Base-by-base conservation (phyloP, 768 basidiomycete species). In the Tulasnella sp. region DNA sequence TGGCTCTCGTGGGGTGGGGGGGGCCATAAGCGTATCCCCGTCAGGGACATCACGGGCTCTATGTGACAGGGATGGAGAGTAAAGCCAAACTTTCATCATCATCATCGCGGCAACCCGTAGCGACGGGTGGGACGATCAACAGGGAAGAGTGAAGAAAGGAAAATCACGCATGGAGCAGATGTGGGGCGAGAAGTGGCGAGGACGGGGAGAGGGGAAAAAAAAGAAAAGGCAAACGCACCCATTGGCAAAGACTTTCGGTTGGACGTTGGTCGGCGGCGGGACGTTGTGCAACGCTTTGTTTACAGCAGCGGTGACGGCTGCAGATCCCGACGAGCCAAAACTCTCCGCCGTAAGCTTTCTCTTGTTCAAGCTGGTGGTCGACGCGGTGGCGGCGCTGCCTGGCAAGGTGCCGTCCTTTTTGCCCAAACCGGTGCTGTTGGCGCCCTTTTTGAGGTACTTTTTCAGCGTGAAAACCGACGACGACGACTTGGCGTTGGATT, bases 211-310 rank as follows among this genome's bases (percentile, higher is more conserved):
- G 13, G 32, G 35, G 35, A 67, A 67, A 67, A 67, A 29, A 26
- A 23, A 74, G 51, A 74, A 5, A n/a, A 37, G 11, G 6, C 32
- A 11, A 23, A 46, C 77, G 73, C 69, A 77, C 77, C 77, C 77
- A 71, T 77, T 77, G 10, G 77, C 77, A 72, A 77, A 77, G 40
- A 77, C 69, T 39, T 71, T 77, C 13, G 77, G 77, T 37, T 77
- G 67, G 48, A 51, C 55, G 69, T 77, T 77, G 16, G 71, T 40
- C 7, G 77, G 77, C 1, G 77, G 75, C 23, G 75, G 77, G 37
- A 77, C 46, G 42, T 77, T 39, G 35, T 77, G 77, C 42, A 77
- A 39, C 3, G 77, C 77, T 40, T 77, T 77, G 77, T 77, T 77
- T 3, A 76, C 46, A 3, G 75, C 75, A 35, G 55, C 57, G 26